Percentiles rank a stretch among this genome's conserved stretches.
Evolutionary conservation across 1,139 yeast species (phyloP).

Genomic region (Geotrichum restrictum): DNA sequence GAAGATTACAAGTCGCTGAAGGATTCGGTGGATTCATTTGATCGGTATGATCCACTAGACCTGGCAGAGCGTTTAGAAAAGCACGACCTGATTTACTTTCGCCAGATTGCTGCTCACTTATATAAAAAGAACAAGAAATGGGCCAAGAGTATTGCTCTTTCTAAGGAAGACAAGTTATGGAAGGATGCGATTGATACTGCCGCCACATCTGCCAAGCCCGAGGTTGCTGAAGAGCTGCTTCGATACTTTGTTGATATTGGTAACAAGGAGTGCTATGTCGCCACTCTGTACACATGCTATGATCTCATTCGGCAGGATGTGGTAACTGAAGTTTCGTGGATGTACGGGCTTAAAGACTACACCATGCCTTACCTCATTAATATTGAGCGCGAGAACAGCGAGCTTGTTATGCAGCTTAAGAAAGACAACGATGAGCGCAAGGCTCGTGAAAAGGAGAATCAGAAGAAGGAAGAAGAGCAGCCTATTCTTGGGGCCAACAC

Average conservation of each 20-base stretch:
- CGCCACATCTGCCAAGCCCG: conserved; percentile 67
- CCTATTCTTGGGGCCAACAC: conserved; percentile 38
- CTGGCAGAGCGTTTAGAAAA: conserved; percentile 90
- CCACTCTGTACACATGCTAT: conserved; percentile 82
- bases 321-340: conserved; percentile 87
- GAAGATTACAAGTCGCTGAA: conserved; percentile 88
- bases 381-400: conserved; percentile 68
- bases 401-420: conserved; percentile 60
- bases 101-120: conserved; percentile 91
- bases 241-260: conserved; percentile 95
- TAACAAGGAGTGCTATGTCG: conserved; percentile 92
- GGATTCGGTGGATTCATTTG: conserved; percentile 82
- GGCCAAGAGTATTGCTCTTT: conserved; percentile 79
- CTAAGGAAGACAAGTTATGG: conserved; percentile 93
- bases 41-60: conserved; percentile 86
- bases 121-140: conserved; percentile 93
- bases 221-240: conserved; percentile 83
- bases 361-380: conserved; percentile 91
- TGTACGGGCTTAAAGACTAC: conserved; percentile 73
- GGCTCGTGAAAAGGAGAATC: conserved; percentile 54
- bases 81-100: conserved; percentile 84
- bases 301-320: conserved; percentile 75
- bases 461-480: conserved; percentile 44
- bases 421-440: conserved; percentile 68
- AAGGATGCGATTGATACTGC: conserved; percentile 91